phyloP scores from a whole-genome alignment of 2,329 filamentous ascomycete genomes.

The Curvularia verruculosa region DNA sequence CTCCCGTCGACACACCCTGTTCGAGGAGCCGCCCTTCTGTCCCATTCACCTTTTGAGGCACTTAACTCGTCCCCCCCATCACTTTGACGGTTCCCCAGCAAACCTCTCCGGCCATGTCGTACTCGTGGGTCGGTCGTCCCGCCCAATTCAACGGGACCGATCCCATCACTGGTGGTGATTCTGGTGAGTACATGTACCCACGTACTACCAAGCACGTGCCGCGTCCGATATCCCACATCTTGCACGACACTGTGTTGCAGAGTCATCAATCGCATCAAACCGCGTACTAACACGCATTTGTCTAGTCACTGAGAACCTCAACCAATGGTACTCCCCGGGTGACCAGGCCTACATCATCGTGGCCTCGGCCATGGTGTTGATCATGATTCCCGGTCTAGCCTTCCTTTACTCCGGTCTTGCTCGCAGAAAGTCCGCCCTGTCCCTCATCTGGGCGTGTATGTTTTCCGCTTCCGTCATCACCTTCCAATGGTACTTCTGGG shows the following conservation, averaged over 20 bases:
- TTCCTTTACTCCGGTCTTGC: slow-evolving; percentile 98
- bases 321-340: slow-evolving; percentile 92
- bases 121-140: slow-evolving; percentile 56
- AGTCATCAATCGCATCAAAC: not conserved
- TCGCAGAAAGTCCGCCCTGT: slow-evolving; percentile 95
- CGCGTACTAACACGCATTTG: slow-evolving; percentile 18
- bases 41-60: slow-evolving; percentile 6
- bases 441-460: slow-evolving; percentile 97
- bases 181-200: slow-evolving; percentile 64
- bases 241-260: slow-evolving; percentile 2
- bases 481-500: slow-evolving; percentile 99
- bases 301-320: slow-evolving; percentile 81
- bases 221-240: slow-evolving; percentile 14
- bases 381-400: slow-evolving; percentile 96
- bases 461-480: slow-evolving; percentile 87
- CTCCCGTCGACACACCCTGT: slow-evolving; percentile 18
- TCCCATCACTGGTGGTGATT: slow-evolving; percentile 72
- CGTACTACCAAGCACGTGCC: slow-evolving; percentile 30
- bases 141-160: slow-evolving; percentile 61
- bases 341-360: slow-evolving; percentile 95
- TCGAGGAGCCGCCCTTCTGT: slow-evolving; percentile 16
- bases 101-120: slow-evolving; percentile 52
- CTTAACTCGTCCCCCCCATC: slow-evolving; percentile 11
- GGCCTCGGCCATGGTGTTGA: slow-evolving; percentile 86
- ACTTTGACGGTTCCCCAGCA: slow-evolving; percentile 17